phyloP scores from a whole-genome alignment of 495 filamentous ascomycete species.

The Neurospora discreta region DNA sequence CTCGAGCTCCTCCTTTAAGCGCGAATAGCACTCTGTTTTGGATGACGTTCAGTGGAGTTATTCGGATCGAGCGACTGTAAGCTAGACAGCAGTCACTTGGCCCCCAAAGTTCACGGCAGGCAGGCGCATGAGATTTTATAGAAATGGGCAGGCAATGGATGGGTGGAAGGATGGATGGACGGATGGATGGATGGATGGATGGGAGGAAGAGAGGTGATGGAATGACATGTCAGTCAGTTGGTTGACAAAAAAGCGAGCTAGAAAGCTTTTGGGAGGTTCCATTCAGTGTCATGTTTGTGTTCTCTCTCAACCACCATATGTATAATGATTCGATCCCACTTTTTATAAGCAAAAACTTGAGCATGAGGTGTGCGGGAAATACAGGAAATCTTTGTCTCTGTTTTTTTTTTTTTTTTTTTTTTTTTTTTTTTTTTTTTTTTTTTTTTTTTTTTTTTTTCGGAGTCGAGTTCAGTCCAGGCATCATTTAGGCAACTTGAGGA shows the following conservation, averaged over 20 bases:
- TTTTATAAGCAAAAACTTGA: background rate
- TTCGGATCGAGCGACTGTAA: background rate
- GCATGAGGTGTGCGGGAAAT: background rate
- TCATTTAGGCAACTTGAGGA: background rate
- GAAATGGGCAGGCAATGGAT: background rate
- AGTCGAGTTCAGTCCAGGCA: background rate
- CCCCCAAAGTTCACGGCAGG: background rate
- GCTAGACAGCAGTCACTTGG: background rate
- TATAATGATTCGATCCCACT: background rate
- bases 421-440: background rate
- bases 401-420: background rate
- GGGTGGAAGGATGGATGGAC: background rate
- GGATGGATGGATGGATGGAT: background rate
- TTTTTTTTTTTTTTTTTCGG: background rate
- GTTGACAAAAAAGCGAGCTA: background rate
- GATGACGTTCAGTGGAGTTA: background rate
- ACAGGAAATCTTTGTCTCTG: background rate
- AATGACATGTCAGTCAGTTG: background rate
- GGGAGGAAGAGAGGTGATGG: background rate
- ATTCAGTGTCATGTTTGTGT: background rate
- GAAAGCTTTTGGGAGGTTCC: background rate
- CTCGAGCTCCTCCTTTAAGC: conserved; percentile 79
- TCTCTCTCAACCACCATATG: background rate
- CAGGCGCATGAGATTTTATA: background rate
- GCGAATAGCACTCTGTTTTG: background rate